phyloP scores from a whole-genome alignment of 2,329 filamentous ascomycete genomes.

The Xylariaceae sp. region DNA sequence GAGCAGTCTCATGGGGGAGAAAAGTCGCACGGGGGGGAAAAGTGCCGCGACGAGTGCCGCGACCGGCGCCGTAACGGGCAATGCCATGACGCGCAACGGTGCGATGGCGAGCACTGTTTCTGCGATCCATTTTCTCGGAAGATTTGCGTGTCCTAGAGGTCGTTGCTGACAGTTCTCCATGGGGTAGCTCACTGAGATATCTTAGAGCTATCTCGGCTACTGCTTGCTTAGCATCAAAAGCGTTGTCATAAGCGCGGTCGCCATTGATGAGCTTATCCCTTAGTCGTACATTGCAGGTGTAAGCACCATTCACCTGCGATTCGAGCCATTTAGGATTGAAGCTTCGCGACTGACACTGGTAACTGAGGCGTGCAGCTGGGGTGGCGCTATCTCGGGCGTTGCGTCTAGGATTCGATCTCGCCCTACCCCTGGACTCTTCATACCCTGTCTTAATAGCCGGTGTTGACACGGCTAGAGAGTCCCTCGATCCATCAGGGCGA shows the following conservation, averaged over 20 bases:
- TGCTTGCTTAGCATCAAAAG: conserved; percentile 24
- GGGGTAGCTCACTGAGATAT: conserved; percentile 13
- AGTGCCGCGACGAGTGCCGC: no score
- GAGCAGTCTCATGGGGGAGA: no score
- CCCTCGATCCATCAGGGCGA: neutral
- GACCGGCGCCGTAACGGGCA: no score
- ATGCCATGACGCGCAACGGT: no score
- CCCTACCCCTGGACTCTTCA: neutral
- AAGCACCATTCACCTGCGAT: conserved; percentile 7
- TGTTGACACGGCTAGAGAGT: no score
- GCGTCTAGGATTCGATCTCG: neutral
- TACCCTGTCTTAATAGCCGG: conserved; percentile 1
- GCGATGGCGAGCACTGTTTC: neutral
- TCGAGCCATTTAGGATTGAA: conserved; percentile 29
- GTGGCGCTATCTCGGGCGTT: neutral
- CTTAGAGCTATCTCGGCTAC: conserved; percentile 18
- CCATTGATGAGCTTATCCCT: conserved; percentile 12
- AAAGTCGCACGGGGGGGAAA: no score
- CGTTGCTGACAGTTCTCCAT: conserved; percentile 4
- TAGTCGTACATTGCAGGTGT: conserved; percentile 23
- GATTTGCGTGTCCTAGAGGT: neutral
- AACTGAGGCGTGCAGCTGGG: conserved; percentile 16
- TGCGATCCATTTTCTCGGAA: conserved; percentile 4
- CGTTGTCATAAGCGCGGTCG: conserved; percentile 8
- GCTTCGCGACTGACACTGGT: conserved; percentile 26